Evolutionary conservation across 805 yeast genomes (phyloP), one percentile per base, ranked within the genome.

Genomic region (Ogataea paradorogensis): DNA sequence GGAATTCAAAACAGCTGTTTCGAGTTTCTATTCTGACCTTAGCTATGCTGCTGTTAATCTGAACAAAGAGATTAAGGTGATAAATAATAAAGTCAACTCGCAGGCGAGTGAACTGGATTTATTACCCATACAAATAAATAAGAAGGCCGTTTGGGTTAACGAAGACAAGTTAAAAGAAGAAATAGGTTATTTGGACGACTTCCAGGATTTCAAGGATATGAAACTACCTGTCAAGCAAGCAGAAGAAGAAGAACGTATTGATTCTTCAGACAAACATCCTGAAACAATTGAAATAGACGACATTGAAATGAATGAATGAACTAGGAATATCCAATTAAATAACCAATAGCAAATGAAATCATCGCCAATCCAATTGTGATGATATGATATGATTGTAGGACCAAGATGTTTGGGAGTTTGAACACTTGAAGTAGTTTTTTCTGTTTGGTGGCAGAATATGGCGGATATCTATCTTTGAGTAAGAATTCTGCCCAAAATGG

Each of bases 71-170:
- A 77, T 85, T 30, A 76, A 77, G 53, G 52, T 73, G 10, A 66
- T 84, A 60, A 89, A 84, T 59, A 77, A 74, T 30, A 73, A 73
- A 51, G 72, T 70, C 24, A 80, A 77, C 9, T 72, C 70, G 21
- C 45, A 42, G 18, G 21, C 43, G 27, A 33, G 40, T 15, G 48
- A 41, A 14, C 40, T 51, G 11, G 50, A 74, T 65, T 73, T 84
- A 27, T 65, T 84, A 20, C 93, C 95, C 1, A 72, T 84, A 3
- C 70, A 73, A 29, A 75, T 84, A 16, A 83, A 81, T 36, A 80
- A 80, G 47, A 82, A 82, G 63, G 86, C 88, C 25, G 76, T 85
- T 5, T 71, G 75, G 64, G 71, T 82, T 21, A 88, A 89, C 2
- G 65, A 66, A 27, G 71, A 66, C 47, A 82, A 83, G 56, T 64